Evolutionary conservation across 1,139 yeast genomes (phyloP), one percentile per base, ranked within the genome.

Genomic region (Geotrichum klebahnii): DNA sequence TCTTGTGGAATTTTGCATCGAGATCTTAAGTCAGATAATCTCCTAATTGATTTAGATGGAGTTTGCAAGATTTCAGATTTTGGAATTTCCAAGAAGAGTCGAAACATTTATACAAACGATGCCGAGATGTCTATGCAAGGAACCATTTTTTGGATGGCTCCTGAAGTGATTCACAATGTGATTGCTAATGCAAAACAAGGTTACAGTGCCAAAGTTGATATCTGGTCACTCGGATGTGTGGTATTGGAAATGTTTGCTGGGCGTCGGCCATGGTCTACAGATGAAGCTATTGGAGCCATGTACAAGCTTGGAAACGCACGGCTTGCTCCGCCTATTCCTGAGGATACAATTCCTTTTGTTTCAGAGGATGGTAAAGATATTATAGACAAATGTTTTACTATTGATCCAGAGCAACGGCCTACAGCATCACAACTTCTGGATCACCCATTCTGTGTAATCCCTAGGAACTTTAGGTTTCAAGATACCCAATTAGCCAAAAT

Each of bases 71-170:
- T 94, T 47, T 85, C 96, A 8, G 99, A 94, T 67, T 94, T 94
- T 71, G 98, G 98, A 37, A 94, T 94, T 52, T 89, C 97, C 44
- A 90, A 89, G 63, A 79, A 83, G 59, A 85, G 96, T 50, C 60
- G 71, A n/a, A 92, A 92, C 64, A 87, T 92, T 37, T 92, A 92
- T 66, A 82, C 86, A 23, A 90, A 92, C 63, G 83, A 87, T 60
- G 90, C 96, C 1, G 96, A 88, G 53, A 87, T 90, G 95, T 90
- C 97, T 12, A 85, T 84, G 92, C 96, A 94, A 68, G 99, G 99
- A 19, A 90, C 98, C 0, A 90, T 94, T 2, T 94, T 90, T 65
- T 94, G 98, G 98, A 94, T 94, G 98, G 99, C 99, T 0, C 99
- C 99, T 0, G 99, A 94, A 65, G 96, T 94, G 54, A 89, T 94